Evolutionary conservation across 2,329 filamentous ascomycete species (phyloP).

Genomic region (Aphanocladium album): DNA sequence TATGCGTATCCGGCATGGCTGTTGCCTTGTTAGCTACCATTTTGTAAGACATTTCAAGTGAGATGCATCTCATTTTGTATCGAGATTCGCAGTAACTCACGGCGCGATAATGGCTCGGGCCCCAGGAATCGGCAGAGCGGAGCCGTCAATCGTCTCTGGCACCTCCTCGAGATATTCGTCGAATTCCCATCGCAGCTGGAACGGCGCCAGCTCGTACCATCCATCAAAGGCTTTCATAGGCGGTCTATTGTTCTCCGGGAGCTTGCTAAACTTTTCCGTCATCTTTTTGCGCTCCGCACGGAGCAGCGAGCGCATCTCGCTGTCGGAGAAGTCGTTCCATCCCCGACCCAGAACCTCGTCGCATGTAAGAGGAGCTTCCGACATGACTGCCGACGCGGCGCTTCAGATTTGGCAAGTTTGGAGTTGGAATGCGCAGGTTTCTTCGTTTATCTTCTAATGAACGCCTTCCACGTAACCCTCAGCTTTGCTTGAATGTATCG

Average conservation of each 20-base stretch:
- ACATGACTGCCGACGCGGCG: too few species aligned
- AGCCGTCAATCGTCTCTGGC: slow-evolving; percentile 56
- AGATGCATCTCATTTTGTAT: too few species aligned
- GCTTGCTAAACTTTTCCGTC: not conserved
- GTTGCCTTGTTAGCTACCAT: not conserved
- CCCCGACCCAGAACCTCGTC: slow-evolving; percentile 4
- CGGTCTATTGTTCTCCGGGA: slow-evolving; percentile 25
- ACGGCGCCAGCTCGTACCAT: slow-evolving; percentile 70
- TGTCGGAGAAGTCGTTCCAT: slow-evolving; percentile 4
- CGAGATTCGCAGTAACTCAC: slow-evolving; percentile 65
- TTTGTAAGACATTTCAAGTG: too few species aligned
- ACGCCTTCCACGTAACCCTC: too few species aligned
- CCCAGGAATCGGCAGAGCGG: slow-evolving; percentile 59
- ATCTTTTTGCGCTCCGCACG: slow-evolving; percentile 7
- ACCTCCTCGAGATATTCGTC: slow-evolving; percentile 70
- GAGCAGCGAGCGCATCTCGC: slow-evolving; percentile 4
- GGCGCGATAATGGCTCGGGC: slow-evolving; percentile 88
- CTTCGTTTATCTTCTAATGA: too few species aligned
- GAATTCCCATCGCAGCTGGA: slow-evolving; percentile 62
- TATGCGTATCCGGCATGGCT: slow-evolving; percentile 89
- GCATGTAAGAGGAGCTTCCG: slow-evolving; percentile 10
- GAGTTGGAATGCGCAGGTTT: too few species aligned
- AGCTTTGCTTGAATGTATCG: too few species aligned
- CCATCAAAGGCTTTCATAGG: slow-evolving; percentile 72
- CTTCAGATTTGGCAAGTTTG: too few species aligned